A percentile compares a stretch with the other conserved stretches of the same genome.
These are phyloP conservation scores for Stagonosporopsis chrysanthemi DNA, from an alignment of 2,329 filamentous ascomycete species.

Conservation along the genomic window DNA sequence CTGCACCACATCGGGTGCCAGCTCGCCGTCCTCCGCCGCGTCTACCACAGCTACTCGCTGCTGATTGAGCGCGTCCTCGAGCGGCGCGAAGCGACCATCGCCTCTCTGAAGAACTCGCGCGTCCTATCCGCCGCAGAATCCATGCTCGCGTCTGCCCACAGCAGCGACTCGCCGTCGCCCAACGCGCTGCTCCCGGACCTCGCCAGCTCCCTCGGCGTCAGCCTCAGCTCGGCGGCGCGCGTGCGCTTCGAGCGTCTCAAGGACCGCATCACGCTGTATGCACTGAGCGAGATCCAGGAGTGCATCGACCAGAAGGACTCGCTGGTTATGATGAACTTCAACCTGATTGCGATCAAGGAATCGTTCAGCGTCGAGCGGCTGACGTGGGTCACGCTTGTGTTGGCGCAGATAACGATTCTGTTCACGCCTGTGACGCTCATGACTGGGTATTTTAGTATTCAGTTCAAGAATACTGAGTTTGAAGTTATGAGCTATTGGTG, in stretches of 20 bases:
- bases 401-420: slow-evolving; percentile 77
- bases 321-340: slow-evolving; percentile 77
- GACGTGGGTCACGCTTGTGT: slow-evolving; percentile 73
- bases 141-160: slow-evolving; percentile 34
- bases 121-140: slow-evolving; percentile 46
- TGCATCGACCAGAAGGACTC: slow-evolving; percentile 74
- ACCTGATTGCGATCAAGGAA: slow-evolving; percentile 77
- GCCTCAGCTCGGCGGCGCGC: slow-evolving; percentile 58
- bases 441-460: slow-evolving; percentile 76
- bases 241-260: slow-evolving; percentile 67
- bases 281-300: slow-evolving; percentile 68
- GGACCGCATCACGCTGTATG: slow-evolving; percentile 67
- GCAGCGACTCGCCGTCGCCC: slow-evolving; percentile 17
- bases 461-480: slow-evolving; percentile 69
- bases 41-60: slow-evolving; percentile 67
- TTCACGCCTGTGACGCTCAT: slow-evolving; percentile 79
- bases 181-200: slow-evolving; percentile 42
- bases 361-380: slow-evolving; percentile 75
- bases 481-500: slow-evolving; percentile 71
- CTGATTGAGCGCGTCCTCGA: slow-evolving; percentile 66
- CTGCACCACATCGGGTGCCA: slow-evolving; percentile 68
- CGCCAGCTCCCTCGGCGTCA: slow-evolving; percentile 54
- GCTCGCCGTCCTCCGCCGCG: slow-evolving; percentile 65
- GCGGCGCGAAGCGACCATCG: slow-evolving; percentile 53
- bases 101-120: slow-evolving; percentile 55